Conservation (phyloP, 306 rosid species). For the Vachellia pachyceras region DNA sequence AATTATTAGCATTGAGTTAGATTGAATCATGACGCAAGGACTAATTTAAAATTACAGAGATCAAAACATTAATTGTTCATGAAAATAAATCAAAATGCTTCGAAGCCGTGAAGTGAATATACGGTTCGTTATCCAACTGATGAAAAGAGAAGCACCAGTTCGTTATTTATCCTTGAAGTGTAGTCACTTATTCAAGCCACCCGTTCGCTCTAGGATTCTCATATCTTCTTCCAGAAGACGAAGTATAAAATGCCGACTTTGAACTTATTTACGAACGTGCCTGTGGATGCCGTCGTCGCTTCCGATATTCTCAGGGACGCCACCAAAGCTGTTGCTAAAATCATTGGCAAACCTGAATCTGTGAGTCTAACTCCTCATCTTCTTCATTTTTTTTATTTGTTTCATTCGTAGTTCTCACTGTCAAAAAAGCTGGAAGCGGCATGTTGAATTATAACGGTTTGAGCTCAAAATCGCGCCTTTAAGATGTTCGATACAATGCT, state of each 20-base stretch:
- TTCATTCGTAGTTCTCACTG: background rate
- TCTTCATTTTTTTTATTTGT: too few species aligned
- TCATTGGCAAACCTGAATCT: slow-evolving; percentile 94
- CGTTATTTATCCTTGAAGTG: too few species aligned
- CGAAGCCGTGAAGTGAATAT: too few species aligned
- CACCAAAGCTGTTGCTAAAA: slow-evolving; percentile 87
- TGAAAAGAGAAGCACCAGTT: too few species aligned
- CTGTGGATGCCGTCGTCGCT: slow-evolving; percentile 79
- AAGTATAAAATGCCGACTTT: slow-evolving; percentile 73
- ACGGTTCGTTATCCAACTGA: too few species aligned
- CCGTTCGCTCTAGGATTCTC: background rate
- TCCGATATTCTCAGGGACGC: slow-evolving; percentile 95
- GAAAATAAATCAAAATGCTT: too few species aligned
- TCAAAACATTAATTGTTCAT: too few species aligned
- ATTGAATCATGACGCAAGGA: too few species aligned
- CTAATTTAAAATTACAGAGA: too few species aligned
- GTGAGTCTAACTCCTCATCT: slow-evolving; percentile 46
- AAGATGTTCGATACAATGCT: slow-evolving; percentile 14
- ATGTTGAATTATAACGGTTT: too few species aligned
- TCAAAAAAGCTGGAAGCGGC: background rate
- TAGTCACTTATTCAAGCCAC: background rate
- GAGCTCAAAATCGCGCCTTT: background rate
- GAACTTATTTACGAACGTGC: slow-evolving; percentile 84
- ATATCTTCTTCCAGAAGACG: too few species aligned
- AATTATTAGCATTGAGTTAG: too few species aligned